Conservation (phyloP, 208 protist genomes). For the Leishmania amazonensis region DNA sequence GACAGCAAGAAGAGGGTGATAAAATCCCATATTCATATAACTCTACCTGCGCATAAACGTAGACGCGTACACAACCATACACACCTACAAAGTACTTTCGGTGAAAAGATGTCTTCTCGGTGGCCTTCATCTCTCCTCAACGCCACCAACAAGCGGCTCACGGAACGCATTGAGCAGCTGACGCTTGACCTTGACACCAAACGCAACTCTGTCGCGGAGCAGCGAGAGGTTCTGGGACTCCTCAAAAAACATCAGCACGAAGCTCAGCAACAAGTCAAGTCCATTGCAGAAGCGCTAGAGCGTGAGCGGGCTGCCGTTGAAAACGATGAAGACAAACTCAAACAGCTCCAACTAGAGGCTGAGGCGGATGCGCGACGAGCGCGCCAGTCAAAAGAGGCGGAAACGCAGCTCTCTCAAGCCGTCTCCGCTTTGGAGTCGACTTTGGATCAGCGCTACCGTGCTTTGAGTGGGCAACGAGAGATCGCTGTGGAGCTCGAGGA, state of each 20-base stretch:
- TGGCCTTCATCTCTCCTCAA: slow-evolving; percentile 71
- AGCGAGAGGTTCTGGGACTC: slow-evolving; percentile 41
- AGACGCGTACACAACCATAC: not conserved
- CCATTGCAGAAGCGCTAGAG: slow-evolving; percentile 18
- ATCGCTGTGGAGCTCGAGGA: slow-evolving; percentile 34
- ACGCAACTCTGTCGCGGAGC: slow-evolving; percentile 37
- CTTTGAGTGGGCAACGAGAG: slow-evolving; percentile 26
- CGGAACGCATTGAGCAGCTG: slow-evolving; percentile 38
- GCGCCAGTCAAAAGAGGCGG: slow-evolving; percentile 16
- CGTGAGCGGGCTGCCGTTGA: slow-evolving; percentile 11
- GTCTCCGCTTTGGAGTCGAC: slow-evolving; percentile 13
- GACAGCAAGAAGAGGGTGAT: not conserved
- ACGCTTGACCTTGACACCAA: slow-evolving; percentile 36
- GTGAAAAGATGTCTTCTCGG: slow-evolving; percentile 34
- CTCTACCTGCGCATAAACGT: slow-evolving; percentile 10
- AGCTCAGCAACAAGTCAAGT: slow-evolving; percentile 30
- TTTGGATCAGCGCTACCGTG: slow-evolving; percentile 17
- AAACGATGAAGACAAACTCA: slow-evolving; percentile 19
- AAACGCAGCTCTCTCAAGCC: slow-evolving; percentile 13
- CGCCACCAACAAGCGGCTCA: slow-evolving; percentile 61
- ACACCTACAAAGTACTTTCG: not conserved
- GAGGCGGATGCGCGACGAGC: slow-evolving; percentile 24
- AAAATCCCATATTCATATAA: not conserved
- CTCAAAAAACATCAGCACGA: slow-evolving; percentile 43
- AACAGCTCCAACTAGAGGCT: slow-evolving; percentile 30